phyloP scores from a whole-genome alignment of 495 filamentous ascomycete genomes.

The Penicillium soppii region DNA sequence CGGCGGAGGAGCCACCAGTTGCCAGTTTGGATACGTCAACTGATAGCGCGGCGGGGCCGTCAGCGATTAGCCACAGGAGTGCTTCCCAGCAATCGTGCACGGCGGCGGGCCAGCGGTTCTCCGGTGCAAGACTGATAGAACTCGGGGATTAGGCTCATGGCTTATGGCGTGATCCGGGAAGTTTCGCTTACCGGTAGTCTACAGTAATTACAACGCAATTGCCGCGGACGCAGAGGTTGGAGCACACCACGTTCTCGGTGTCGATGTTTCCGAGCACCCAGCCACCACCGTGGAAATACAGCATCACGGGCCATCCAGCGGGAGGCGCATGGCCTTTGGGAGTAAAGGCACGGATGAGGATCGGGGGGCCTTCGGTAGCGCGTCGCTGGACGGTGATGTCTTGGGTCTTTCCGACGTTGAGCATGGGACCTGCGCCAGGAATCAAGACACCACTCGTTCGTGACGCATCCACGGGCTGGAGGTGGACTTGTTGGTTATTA shows the following conservation, averaged over 20 bases:
- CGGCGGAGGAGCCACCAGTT: slow-evolving; percentile 56
- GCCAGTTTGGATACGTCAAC: slow-evolving; percentile 48
- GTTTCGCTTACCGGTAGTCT: slow-evolving; percentile 49
- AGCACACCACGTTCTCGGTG: slow-evolving; percentile 58
- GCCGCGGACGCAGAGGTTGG: slow-evolving; percentile 50
- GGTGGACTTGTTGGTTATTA: slow-evolving; percentile 49
- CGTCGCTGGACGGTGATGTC: slow-evolving; percentile 47
- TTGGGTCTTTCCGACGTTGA: slow-evolving; percentile 49
- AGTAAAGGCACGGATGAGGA: slow-evolving; percentile 48
- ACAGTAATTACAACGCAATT: slow-evolving; percentile 54
- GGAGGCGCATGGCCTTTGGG: slow-evolving; percentile 41
- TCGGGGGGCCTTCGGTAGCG: slow-evolving; percentile 47
- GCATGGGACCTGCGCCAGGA: slow-evolving; percentile 51
- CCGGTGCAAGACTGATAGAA: slow-evolving; percentile 44
- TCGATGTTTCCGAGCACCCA: slow-evolving; percentile 61
- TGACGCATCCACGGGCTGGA: slow-evolving; percentile 53
- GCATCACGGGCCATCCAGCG: slow-evolving; percentile 53
- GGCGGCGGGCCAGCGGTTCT: slow-evolving; percentile 55
- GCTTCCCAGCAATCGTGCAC: slow-evolving; percentile 59
- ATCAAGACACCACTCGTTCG: slow-evolving; percentile 52
- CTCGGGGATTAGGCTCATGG: neutral
- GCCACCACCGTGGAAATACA: slow-evolving; percentile 60
- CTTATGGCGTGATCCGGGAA: slow-evolving; percentile 7
- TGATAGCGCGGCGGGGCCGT: slow-evolving; percentile 36
- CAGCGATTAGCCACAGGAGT: slow-evolving; percentile 51